Evolutionary conservation across 768 basidiomycete species (phyloP), one percentile per base, ranked within the genome.

Genomic region (Podaxis sp.): DNA sequence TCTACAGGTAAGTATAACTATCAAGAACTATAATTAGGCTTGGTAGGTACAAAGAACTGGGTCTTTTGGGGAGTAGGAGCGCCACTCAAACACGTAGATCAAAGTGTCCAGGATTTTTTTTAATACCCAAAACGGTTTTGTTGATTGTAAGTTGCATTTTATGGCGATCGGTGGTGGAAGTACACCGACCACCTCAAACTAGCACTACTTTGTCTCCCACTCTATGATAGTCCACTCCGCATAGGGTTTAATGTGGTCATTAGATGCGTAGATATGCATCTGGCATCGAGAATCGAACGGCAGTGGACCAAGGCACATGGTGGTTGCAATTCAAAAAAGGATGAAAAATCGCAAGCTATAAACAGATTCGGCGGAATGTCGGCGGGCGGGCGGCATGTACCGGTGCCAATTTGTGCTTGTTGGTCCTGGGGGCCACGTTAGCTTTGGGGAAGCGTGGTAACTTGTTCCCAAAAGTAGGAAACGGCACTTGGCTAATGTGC

Each of bases 171-270:
- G 76, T 80, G 83, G 83, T 82, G 51, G 50, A 30, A 64, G 58
- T 67, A 78, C 84, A 79, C 82, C 75, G 79, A 79, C 77, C 75
- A 75, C 89, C 87, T 91, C 89, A 91, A 90, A 91, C 89, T 75
- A 84, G 83, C 86, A 87, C 79, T 55, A 62, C 60, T 71, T 30
- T 30, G 58, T 75, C 67, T 74, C 68, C 75, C 76, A 75, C 69
- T 63, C 56, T 64, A 62, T 38, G 20, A 51, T 51, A 6, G 36
- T 15, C 58, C 37, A 37, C 53, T 49, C 54, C 46, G 53, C 60
- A 37, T 48, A 37, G 41, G 46, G 3, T 11, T 38, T 22, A 22
- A 37, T 48, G 44, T 54, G 10, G 33, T 38, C 33, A 26, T 30
- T 11, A 36, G 48, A 51, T 44, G 36, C 58, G 38, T 12, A 46